Evolutionary conservation across 139 green algal genomes (phyloP).

Genomic region (Spirogloea muscicola): DNA sequence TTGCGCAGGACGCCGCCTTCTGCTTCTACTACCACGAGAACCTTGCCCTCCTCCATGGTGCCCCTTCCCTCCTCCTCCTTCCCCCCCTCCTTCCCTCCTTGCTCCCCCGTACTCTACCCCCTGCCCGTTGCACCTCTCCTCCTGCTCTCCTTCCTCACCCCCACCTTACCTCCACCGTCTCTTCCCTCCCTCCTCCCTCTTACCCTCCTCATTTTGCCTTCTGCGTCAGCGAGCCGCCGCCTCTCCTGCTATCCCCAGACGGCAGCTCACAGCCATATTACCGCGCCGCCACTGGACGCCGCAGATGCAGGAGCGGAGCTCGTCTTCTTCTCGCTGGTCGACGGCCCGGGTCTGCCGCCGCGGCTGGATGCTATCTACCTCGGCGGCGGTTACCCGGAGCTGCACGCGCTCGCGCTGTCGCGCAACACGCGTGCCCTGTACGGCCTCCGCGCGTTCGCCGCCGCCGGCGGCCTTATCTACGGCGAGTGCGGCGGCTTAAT

Average conservation of each 20-base stretch:
- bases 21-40: constrained; percentile 79
- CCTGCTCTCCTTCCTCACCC: not conserved
- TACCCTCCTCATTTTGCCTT: too few species aligned
- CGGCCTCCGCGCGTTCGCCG: constrained; percentile 67
- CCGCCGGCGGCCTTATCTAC: constrained; percentile 79
- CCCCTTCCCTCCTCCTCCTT: not conserved
- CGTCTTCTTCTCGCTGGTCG: constrained; percentile 83
- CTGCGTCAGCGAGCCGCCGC: too few species aligned
- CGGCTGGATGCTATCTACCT: constrained; percentile 76
- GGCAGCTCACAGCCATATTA: too few species aligned
- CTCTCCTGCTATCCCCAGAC: too few species aligned
- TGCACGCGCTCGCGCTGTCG: constrained; percentile 64
- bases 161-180: too few species aligned
- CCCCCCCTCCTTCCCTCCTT: not conserved
- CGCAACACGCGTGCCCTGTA: constrained; percentile 57
- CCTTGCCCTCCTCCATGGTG: constrained; percentile 47
- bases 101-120: constrained; percentile 1
- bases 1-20: constrained; percentile 75
- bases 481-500: constrained; percentile 84
- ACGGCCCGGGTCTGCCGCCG: constrained; percentile 72
- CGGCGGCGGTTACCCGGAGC: constrained; percentile 74
- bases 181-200: too few species aligned
- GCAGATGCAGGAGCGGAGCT: constrained; percentile 71
- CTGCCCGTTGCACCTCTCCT: not conserved
- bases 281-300: too few species aligned